These are phyloP conservation scores for Xerocomus minutiporus DNA, from an alignment of 1,284 basidiomycete genomes.

Conservation along the genomic window DNA sequence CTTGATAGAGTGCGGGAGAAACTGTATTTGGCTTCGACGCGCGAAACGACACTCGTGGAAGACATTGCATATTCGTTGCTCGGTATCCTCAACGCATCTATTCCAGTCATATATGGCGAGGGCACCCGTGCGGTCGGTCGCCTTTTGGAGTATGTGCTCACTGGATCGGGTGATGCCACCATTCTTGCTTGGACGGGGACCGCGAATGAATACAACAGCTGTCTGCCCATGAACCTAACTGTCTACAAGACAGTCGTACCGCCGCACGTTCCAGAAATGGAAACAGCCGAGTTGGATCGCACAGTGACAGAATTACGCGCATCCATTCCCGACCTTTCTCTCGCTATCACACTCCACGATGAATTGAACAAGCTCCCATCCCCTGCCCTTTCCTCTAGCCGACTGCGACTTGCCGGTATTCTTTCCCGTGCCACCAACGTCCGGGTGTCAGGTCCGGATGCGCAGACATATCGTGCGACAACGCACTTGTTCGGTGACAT, in stretches of 20 bases:
- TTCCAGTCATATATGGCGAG: too few relatives aligned
- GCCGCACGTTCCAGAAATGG: not conserved
- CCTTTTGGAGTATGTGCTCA: too few relatives aligned
- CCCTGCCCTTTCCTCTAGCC: not conserved
- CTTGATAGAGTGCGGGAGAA: not conserved
- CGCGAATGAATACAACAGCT: not conserved
- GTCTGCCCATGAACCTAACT: not conserved
- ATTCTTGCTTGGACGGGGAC: not conserved
- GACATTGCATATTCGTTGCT: too few relatives aligned
- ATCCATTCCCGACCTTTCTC: not conserved
- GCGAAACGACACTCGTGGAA: too few relatives aligned
- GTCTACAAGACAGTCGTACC: not conserved
- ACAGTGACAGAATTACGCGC: not conserved
- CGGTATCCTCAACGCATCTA: too few relatives aligned
- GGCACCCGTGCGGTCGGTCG: too few relatives aligned
- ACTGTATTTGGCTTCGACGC: too few relatives aligned
- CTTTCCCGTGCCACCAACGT: not conserved
- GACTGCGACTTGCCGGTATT: not conserved
- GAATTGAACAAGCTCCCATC: not conserved
- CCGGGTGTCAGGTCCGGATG: too few relatives aligned
- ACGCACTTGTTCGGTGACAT: not conserved
- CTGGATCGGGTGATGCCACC: too few relatives aligned
- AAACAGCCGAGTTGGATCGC: not conserved
- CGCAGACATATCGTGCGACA: not conserved
- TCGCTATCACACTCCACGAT: not conserved